Conservation (phyloP, 768 basidiomycete genomes). For the Coprinopsis marcescibilis region DNA sequence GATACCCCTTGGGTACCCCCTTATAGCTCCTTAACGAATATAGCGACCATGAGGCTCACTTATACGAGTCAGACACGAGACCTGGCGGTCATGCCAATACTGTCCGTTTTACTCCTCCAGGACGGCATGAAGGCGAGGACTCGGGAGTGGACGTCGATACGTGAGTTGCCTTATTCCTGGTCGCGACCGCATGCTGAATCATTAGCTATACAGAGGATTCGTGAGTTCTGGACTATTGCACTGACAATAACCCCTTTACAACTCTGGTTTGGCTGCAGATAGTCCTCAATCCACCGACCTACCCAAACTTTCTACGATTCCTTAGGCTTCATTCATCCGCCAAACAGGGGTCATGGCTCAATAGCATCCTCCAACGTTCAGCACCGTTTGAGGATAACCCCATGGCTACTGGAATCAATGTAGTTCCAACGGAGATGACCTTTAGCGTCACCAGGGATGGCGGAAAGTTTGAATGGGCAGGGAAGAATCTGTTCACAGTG, state of each 20-base stretch:
- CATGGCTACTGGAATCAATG: constrained; percentile 32
- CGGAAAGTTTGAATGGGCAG: constrained; percentile 75
- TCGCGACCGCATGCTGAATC: too few species aligned
- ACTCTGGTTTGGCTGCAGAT: constrained; percentile 47
- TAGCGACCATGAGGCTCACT: constrained; percentile 68
- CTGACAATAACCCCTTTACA: neutral
- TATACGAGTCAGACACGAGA: constrained; percentile 63
- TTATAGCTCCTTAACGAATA: constrained; percentile 63
- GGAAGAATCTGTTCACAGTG: constrained; percentile 51
- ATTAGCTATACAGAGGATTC: constrained; percentile 41
- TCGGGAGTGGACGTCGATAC: constrained; percentile 58
- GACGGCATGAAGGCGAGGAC: constrained; percentile 18
- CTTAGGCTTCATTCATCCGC: constrained; percentile 33
- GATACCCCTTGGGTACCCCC: constrained; percentile 2
- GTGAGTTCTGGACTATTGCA: constrained; percentile 28
- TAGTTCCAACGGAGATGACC: constrained; percentile 66
- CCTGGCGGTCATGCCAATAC: constrained; percentile 79
- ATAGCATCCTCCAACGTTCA: neutral
- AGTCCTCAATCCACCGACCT: constrained; percentile 70
- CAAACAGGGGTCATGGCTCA: neutral
- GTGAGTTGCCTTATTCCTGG: too few species aligned
- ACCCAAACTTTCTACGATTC: constrained; percentile 76
- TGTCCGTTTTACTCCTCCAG: constrained; percentile 42
- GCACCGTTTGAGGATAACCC: neutral
- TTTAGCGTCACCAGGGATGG: constrained; percentile 69